Conservation (phyloP, 345 rosid species). For the Cardamine chenopodiifolia region DNA sequence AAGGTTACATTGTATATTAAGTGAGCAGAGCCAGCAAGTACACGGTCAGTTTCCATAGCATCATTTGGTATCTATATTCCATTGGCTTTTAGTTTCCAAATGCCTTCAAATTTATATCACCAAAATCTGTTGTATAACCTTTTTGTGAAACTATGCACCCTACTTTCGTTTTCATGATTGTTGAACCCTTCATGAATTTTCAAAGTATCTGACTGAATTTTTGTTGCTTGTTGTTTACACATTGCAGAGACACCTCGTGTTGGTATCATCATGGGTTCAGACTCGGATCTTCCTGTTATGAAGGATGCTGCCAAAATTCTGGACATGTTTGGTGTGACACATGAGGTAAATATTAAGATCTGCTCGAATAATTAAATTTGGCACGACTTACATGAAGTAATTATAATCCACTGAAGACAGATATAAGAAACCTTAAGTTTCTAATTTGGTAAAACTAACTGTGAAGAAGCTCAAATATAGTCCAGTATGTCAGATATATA, state of each 20-base stretch:
- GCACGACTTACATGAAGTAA: background rate
- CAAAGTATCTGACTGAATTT: background rate
- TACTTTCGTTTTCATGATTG: background rate
- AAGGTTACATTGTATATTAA: constrained; percentile 57
- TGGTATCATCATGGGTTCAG: constrained; percentile 96
- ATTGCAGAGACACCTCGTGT: constrained; percentile 68
- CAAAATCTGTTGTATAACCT: background rate
- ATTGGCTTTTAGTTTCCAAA: background rate
- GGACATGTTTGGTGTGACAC: constrained; percentile 63
- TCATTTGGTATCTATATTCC: background rate
- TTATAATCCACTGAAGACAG: background rate
- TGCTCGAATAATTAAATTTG: constrained; percentile 4
- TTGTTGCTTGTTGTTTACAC: constrained; percentile 25
- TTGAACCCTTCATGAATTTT: background rate
- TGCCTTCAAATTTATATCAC: background rate
- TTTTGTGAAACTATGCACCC: background rate
- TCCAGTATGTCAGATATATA: background rate
- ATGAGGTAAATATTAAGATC: constrained; percentile 57
- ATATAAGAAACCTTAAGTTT: background rate
- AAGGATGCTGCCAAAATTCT: constrained; percentile 85
- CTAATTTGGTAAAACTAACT: background rate
- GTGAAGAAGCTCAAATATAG: constrained; percentile 20
- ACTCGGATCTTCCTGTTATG: constrained; percentile 96
- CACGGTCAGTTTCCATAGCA: constrained; percentile 51
- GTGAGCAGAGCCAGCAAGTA: constrained; percentile 47